Conservation (phyloP, 129 eudicot species). For the Sambucus nigra region DNA sequence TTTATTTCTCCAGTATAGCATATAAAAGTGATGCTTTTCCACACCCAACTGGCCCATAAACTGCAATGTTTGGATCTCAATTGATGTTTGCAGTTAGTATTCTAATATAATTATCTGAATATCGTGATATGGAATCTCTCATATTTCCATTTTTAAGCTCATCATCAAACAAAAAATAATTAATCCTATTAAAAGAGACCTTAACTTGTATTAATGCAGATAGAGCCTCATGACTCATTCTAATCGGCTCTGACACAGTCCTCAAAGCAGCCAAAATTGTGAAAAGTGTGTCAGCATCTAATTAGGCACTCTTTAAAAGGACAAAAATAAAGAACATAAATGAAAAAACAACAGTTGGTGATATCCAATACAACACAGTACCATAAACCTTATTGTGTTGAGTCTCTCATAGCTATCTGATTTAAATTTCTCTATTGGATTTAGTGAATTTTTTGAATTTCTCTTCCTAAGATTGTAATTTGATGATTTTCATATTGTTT, state of each 20-base stretch:
- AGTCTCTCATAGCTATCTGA: conserved; percentile 44
- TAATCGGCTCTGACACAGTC: conserved; percentile 58
- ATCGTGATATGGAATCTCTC: conserved; percentile 7
- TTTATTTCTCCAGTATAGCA: conserved; percentile 64
- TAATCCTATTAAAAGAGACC: conserved; percentile 64
- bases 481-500: conserved; percentile 73
- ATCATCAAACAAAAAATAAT: conserved; percentile 48
- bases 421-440: conserved; percentile 42
- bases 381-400: conserved; percentile 30
- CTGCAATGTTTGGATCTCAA: conserved; percentile 57
- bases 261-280: conserved; percentile 54
- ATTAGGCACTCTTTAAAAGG: conserved; percentile 37
- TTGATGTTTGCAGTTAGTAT: conserved; percentile 39
- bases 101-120: conserved; percentile 14
- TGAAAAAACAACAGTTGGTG: conserved; percentile 52
- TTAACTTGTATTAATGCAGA: conserved; percentile 50
- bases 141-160: conserved; percentile 34
- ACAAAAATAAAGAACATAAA: conserved; percentile 42
- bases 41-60: conserved; percentile 68
- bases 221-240: conserved; percentile 50
- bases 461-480: conserved; percentile 81
- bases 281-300: conserved; percentile 56
- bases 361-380: conserved; percentile 53
- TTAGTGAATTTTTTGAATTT: conserved; percentile 37
- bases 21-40: conserved; percentile 57